These are phyloP conservation scores for Linaria vulgaris DNA, from an alignment of 257 asterid species.

Conservation along the genomic window DNA sequence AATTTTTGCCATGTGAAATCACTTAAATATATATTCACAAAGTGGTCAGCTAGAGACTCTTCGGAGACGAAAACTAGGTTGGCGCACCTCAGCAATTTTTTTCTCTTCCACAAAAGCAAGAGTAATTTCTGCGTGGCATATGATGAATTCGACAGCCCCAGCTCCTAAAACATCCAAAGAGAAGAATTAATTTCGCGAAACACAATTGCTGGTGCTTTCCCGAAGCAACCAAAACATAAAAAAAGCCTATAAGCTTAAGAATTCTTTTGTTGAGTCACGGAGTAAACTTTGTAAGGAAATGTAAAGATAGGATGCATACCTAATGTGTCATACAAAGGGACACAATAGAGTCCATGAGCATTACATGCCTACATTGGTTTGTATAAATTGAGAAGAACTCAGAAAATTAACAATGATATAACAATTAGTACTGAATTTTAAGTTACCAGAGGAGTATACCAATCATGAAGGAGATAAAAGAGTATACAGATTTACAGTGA, in stretches of 20 bases:
- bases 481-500: neutral
- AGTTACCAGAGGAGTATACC: conserved; percentile 6
- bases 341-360: conserved; percentile 90
- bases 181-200: conserved; percentile 24
- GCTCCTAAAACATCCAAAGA: conserved; percentile 61
- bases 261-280: conserved; percentile 15
- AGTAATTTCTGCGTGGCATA: conserved; percentile 90
- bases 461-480: conserved; percentile 8
- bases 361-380: conserved; percentile 82
- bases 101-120: conserved; percentile 91
- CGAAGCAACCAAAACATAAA: conserved; percentile 20
- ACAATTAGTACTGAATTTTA: conserved; percentile 12
- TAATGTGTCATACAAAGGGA: conserved; percentile 91
- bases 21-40: too few species aligned
- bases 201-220: conserved; percentile 16
- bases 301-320: conserved; percentile 47
- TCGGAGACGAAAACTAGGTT: neutral
- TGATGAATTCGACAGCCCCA: conserved; percentile 89
- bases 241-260: conserved; percentile 22
- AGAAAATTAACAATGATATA: conserved; percentile 13
- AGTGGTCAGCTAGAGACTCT: neutral
- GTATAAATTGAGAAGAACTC: conserved; percentile 24
- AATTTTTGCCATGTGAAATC: too few species aligned
- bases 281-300: conserved; percentile 10
- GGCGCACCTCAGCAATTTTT: conserved; percentile 90